phyloP scores from a whole-genome alignment of 129 eudicot genomes.

The Tagetes patula region DNA sequence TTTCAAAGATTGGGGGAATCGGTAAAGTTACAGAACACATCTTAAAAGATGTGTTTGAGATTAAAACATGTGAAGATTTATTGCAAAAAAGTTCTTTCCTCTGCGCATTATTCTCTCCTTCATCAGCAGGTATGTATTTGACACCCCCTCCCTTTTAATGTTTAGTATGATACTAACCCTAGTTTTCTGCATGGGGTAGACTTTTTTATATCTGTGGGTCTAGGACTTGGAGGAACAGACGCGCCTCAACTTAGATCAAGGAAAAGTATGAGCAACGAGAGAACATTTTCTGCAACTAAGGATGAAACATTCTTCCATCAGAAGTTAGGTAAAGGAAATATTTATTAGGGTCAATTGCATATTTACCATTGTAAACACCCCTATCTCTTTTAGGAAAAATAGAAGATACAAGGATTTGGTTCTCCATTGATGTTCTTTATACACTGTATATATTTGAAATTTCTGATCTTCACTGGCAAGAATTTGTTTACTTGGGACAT shows the following conservation, averaged over 20 bases:
- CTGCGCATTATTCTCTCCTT: conserved; percentile 73
- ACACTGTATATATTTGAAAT: background rate
- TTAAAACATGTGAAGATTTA: conserved; percentile 78
- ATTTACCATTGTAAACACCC: too few relatives aligned
- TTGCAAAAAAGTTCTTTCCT: conserved; percentile 73
- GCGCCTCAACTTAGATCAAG: conserved; percentile 67
- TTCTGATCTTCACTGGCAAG: background rate
- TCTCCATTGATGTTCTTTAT: background rate
- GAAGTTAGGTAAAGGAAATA: conserved; percentile 55
- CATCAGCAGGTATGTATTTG: conserved; percentile 73
- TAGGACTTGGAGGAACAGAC: conserved; percentile 91
- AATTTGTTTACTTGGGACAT: background rate
- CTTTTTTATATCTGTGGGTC: conserved; percentile 81
- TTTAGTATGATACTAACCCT: conserved; percentile 17
- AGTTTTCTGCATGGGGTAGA: conserved; percentile 43
- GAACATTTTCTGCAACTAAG: conserved; percentile 87
- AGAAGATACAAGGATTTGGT: background rate
- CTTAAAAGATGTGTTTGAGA: conserved; percentile 73
- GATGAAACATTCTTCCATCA: conserved; percentile 61
- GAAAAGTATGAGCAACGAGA: conserved; percentile 87
- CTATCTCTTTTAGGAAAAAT: background rate
- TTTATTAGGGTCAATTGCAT: background rate
- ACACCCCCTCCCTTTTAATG: background rate
- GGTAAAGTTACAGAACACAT: conserved; percentile 92
- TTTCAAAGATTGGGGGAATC: conserved; percentile 84